phyloP scores from a whole-genome alignment of 2,329 filamentous ascomycete species.

The Xylariaceae sp. region DNA sequence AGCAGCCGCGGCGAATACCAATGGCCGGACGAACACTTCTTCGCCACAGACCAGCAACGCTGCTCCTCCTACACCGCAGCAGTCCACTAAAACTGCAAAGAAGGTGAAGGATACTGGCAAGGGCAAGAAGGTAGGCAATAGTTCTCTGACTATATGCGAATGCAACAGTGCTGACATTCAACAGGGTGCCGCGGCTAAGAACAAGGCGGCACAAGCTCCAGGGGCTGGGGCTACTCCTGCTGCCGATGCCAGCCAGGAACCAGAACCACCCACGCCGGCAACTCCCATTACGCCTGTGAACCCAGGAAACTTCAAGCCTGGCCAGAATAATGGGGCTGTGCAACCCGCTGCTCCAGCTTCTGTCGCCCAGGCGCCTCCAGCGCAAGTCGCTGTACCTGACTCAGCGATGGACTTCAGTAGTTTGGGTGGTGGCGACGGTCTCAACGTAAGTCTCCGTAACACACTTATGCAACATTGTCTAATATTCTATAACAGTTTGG shows the following conservation, averaged over 20 bases:
- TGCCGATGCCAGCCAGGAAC: constrained; percentile 53
- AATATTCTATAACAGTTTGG: constrained; percentile 35
- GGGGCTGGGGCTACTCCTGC: constrained; percentile 53
- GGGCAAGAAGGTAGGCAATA: constrained; percentile 43
- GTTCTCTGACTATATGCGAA: background rate
- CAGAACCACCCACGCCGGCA: constrained; percentile 58
- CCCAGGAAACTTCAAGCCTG: constrained; percentile 44
- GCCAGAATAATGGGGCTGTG: constrained; percentile 40
- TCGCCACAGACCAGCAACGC: constrained; percentile 63
- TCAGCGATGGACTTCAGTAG: constrained; percentile 44
- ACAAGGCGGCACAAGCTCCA: constrained; percentile 53
- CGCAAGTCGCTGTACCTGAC: constrained; percentile 43
- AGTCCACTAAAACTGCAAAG: constrained; percentile 68
- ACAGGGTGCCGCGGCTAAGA: constrained; percentile 53
- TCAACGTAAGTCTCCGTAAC: constrained; percentile 42
- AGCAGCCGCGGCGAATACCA: constrained; percentile 42
- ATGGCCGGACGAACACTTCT: constrained; percentile 51
- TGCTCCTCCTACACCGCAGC: constrained; percentile 74
- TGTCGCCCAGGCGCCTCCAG: constrained; percentile 40
- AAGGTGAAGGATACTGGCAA: constrained; percentile 74
- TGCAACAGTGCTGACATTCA: constrained; percentile 28
- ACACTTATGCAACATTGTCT: constrained; percentile 7
- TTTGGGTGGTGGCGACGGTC: constrained; percentile 40
- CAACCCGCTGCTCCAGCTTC: constrained; percentile 42
- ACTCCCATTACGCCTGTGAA: constrained; percentile 64